These are phyloP conservation scores for Fistulinella cinereoalba DNA, from an alignment of 1,284 basidiomycete species.

Conservation along the genomic window DNA sequence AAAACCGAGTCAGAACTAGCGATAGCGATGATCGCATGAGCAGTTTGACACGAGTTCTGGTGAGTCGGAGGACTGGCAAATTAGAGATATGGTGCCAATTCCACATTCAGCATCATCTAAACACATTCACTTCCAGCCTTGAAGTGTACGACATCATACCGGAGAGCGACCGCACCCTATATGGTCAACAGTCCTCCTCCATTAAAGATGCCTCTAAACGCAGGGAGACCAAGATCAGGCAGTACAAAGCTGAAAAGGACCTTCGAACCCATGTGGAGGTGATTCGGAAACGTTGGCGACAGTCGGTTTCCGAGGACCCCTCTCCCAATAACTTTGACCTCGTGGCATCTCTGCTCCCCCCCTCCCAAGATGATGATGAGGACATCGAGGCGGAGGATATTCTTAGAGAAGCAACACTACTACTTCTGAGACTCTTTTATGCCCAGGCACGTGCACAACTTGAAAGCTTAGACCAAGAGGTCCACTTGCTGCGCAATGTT, in stretches of 20 bases:
- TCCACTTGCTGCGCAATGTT: slow-evolving; percentile 64
- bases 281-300: slow-evolving; percentile 51
- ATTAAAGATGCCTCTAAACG: slow-evolving; percentile 65
- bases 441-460: slow-evolving; percentile 69
- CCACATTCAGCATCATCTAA: slow-evolving; percentile 51
- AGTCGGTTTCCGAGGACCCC: slow-evolving; percentile 35
- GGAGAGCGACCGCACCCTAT: slow-evolving; percentile 56
- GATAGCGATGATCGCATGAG: slow-evolving; percentile 59
- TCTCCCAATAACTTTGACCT: slow-evolving; percentile 54
- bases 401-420: slow-evolving; percentile 62
- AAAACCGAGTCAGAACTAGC: slow-evolving; percentile 59
- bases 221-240: slow-evolving; percentile 84
- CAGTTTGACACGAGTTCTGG: slow-evolving; percentile 59
- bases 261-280: slow-evolving; percentile 64
- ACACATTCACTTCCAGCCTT: slow-evolving; percentile 55
- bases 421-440: slow-evolving; percentile 73
- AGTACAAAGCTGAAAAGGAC: slow-evolving; percentile 83
- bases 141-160: slow-evolving; percentile 71
- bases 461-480: slow-evolving; percentile 70
- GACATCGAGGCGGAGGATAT: slow-evolving; percentile 62
- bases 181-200: slow-evolving; percentile 44
- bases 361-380: slow-evolving; percentile 47
- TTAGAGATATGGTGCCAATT: slow-evolving; percentile 21
- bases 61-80: slow-evolving; percentile 35
- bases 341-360: slow-evolving; percentile 58